Evolutionary conservation across 345 rosid species (phyloP).

Genomic region (Diplotaxis tenuifolia): DNA sequence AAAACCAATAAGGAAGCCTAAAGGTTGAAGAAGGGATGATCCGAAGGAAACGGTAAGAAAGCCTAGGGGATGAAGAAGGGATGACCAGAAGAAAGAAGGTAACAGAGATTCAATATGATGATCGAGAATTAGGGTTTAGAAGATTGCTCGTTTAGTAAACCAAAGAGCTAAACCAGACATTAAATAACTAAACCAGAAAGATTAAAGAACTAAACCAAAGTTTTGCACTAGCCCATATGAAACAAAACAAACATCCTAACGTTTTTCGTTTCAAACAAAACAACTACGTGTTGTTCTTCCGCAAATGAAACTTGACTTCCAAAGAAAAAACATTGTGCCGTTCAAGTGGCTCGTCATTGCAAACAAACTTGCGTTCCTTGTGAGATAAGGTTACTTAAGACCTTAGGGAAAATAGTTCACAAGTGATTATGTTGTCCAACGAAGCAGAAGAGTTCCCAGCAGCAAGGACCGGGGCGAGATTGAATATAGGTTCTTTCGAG

Average conservation of each 20-base stretch:
- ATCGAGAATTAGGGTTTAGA: too few species aligned
- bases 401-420: conserved; percentile 65
- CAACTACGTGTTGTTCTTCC: conserved; percentile 34
- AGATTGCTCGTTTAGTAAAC: too few species aligned
- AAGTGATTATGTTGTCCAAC: conserved; percentile 60
- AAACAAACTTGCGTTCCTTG: conserved; percentile 20
- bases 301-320: neutral
- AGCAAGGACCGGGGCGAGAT: conserved; percentile 65
- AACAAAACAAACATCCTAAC: conserved; percentile 9
- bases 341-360: conserved; percentile 26
- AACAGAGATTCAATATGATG: too few species aligned
- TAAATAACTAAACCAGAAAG: too few species aligned
- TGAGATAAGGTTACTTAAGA: conserved; percentile 33
- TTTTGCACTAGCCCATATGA: neutral
- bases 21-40: too few species aligned
- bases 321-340: neutral
- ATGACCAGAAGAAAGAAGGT: too few species aligned
- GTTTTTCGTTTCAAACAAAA: conserved; percentile 14
- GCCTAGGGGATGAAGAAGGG: too few species aligned
- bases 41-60: too few species aligned
- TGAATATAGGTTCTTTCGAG: conserved; percentile 45
- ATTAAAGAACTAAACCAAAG: too few species aligned
- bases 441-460: conserved; percentile 55
- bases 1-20: too few species aligned
- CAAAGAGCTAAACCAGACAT: too few species aligned